These are phyloP conservation scores for Spiromastix sp. DNA, from an alignment of 2,329 filamentous ascomycete genomes.

Conservation along the genomic window DNA sequence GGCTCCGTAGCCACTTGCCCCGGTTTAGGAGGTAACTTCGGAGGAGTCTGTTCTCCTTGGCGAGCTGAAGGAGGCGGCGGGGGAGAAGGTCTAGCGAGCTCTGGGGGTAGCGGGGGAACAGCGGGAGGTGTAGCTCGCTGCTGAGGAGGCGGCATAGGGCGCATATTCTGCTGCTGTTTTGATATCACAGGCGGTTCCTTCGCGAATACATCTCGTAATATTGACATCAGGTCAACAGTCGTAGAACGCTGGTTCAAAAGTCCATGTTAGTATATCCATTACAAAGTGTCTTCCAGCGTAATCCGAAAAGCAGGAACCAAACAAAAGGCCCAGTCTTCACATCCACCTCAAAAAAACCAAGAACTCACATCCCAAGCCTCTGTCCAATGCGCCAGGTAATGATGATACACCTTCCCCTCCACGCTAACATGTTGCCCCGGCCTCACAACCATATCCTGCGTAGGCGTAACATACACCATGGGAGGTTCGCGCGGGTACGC, in stretches of 20 bases:
- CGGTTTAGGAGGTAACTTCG: slow-evolving; percentile 29
- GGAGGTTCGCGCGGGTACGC: slow-evolving; percentile 79
- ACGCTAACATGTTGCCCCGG: slow-evolving; percentile 92
- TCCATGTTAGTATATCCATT: background rate
- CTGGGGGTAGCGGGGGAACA: slow-evolving; percentile 61
- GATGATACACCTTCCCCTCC: slow-evolving; percentile 89
- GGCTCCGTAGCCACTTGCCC: slow-evolving; percentile 14
- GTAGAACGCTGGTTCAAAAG: slow-evolving; percentile 57
- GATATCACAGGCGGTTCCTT: slow-evolving; percentile 89
- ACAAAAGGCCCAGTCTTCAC: background rate
- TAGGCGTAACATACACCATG: slow-evolving; percentile 79
- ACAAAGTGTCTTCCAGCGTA: no score
- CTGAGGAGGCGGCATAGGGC: slow-evolving; percentile 19
- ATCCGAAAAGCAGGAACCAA: slow-evolving; percentile 7
- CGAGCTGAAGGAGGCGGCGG: slow-evolving; percentile 19
- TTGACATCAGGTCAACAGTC: slow-evolving; percentile 68
- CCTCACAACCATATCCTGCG: slow-evolving; percentile 76
- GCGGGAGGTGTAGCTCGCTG: slow-evolving; percentile 47
- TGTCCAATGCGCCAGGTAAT: slow-evolving; percentile 82
- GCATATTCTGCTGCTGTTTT: slow-evolving; percentile 39
- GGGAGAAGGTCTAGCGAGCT: slow-evolving; percentile 37
- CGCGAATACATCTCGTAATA: slow-evolving; percentile 77
- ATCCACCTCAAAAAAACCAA: no score
- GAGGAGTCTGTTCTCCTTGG: slow-evolving; percentile 27
- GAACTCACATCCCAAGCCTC: slow-evolving; percentile 78